A percentile compares a stretch with the other conserved stretches of the same genome.
These are phyloP conservation scores for Clonostachys rosea DNA, from an alignment of 2,329 filamentous ascomycete species.

Conservation along the genomic window DNA sequence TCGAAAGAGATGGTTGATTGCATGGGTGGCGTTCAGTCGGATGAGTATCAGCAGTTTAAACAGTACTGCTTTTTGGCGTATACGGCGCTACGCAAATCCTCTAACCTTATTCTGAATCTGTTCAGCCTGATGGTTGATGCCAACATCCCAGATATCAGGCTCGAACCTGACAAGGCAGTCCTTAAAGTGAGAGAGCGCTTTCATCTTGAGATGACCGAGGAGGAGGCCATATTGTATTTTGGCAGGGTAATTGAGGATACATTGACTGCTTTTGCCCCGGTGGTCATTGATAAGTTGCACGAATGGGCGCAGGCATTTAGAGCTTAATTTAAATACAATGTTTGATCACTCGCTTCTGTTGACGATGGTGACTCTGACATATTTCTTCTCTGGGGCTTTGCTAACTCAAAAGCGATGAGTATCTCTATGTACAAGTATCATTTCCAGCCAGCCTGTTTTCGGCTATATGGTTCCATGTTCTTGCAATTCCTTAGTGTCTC, in stretches of 20 bases:
- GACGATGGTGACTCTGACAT: not conserved
- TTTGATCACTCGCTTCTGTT: not conserved
- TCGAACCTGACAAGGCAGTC: conserved; percentile 91
- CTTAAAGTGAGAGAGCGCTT: conserved; percentile 94
- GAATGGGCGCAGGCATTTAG: conserved; percentile 89
- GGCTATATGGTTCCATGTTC: no score
- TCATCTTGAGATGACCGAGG: conserved; percentile 84
- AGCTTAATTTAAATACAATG: conserved; percentile 37
- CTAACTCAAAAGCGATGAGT: no score
- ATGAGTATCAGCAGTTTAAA: conserved; percentile 85
- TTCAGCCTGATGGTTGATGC: conserved; percentile 98
- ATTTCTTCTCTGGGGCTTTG: not conserved
- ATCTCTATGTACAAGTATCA: no score
- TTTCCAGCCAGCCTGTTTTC: no score
- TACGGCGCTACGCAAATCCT: conserved; percentile 82
- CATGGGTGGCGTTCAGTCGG: conserved; percentile 81
- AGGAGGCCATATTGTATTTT: conserved; percentile 85
- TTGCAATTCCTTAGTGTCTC: no score
- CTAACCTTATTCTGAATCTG: conserved; percentile 87
- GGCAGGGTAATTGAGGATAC: conserved; percentile 89
- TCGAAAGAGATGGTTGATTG: conserved; percentile 98
- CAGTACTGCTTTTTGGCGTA: conserved; percentile 96
- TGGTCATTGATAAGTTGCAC: conserved; percentile 92
- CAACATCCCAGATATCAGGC: conserved; percentile 90
- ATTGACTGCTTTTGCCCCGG: conserved; percentile 82